Percentiles rank a stretch among this genome's conserved stretches.
Evolutionary conservation across 2,329 filamentous ascomycete species (phyloP).

Genomic region (Penicillium sp.): DNA sequence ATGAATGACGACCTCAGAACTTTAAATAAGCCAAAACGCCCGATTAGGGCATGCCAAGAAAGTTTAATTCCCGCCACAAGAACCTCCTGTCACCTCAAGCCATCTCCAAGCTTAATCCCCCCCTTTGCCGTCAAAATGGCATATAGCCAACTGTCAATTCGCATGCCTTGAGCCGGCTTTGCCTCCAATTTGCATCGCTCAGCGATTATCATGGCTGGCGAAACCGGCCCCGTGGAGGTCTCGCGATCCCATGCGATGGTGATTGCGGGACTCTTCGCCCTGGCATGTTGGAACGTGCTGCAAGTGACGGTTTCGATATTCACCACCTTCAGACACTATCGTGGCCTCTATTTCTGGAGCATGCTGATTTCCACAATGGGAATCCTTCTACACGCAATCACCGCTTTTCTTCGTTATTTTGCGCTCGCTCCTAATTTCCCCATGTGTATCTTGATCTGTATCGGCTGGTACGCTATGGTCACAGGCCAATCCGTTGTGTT

Average conservation of each 20-base stretch:
- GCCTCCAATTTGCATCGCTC: not conserved
- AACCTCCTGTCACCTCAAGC: not conserved
- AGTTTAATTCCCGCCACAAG: not conserved
- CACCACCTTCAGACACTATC: constrained; percentile 20
- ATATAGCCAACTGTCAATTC: not conserved
- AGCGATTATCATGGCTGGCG: constrained; percentile 12
- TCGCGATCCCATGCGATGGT: constrained; percentile 19
- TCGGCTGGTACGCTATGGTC: constrained; percentile 46
- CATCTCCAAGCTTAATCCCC: not conserved
- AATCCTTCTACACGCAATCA: constrained; percentile 39
- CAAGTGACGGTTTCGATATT: constrained; percentile 23
- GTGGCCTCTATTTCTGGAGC: constrained; percentile 48
- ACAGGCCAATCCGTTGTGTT: constrained; percentile 47
- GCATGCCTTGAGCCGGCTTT: not conserved
- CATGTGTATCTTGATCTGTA: constrained; percentile 12
- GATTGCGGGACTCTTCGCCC: constrained; percentile 14
- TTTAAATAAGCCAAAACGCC: not conserved
- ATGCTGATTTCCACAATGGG: constrained; percentile 40
- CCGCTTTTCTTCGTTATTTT: constrained; percentile 28
- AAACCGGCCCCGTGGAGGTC: constrained; percentile 17
- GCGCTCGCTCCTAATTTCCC: not conserved
- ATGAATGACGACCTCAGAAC: not conserved
- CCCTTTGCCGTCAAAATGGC: not conserved
- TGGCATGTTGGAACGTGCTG: constrained; percentile 17
- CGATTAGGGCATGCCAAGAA: not conserved